Evolutionary conservation across 345 rosid species (phyloP).

Genomic region (Syzygium aromaticum): DNA sequence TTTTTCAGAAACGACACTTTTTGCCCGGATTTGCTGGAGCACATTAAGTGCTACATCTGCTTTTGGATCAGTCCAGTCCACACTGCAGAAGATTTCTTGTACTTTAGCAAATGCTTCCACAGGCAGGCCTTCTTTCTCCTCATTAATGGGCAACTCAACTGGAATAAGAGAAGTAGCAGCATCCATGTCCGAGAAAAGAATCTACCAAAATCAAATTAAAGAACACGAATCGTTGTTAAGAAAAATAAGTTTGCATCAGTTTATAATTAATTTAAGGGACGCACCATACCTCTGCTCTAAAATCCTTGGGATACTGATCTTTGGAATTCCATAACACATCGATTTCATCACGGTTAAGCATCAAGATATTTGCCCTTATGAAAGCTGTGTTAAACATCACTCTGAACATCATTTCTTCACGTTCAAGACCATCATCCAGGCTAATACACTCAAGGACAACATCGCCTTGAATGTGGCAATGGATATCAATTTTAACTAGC

Average conservation of each 20-base stretch:
- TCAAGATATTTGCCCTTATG: conserved; percentile 89
- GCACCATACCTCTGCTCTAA: conserved; percentile 77
- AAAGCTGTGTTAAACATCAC: conserved; percentile 93
- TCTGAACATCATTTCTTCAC: conserved; percentile 75
- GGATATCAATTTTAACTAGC: conserved; percentile 79
- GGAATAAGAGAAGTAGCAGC: conserved; percentile 53
- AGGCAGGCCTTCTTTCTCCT: conserved; percentile 83
- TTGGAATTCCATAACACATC: conserved; percentile 78
- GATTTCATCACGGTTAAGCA: conserved; percentile 83
- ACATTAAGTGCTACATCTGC: conserved; percentile 64
- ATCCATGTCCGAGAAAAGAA: conserved; percentile 94
- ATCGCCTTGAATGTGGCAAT: conserved; percentile 86
- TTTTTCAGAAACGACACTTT: conserved; percentile 36
- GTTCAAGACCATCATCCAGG: conserved; percentile 66
- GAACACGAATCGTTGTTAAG: not conserved
- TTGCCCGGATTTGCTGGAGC: conserved; percentile 63
- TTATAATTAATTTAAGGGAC: not conserved
- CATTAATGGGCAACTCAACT: conserved; percentile 48
- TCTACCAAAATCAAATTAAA: conserved; percentile 18
- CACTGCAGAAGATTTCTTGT: conserved; percentile 73
- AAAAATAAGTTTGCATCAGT: not conserved
- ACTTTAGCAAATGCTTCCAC: conserved; percentile 87
- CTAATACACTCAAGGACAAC: conserved; percentile 81
- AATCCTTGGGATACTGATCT: conserved; percentile 74
- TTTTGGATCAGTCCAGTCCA: conserved; percentile 65